These are phyloP conservation scores for Aspergillus sp. DNA, from an alignment of 2,329 filamentous ascomycete species.

Conservation along the genomic window DNA sequence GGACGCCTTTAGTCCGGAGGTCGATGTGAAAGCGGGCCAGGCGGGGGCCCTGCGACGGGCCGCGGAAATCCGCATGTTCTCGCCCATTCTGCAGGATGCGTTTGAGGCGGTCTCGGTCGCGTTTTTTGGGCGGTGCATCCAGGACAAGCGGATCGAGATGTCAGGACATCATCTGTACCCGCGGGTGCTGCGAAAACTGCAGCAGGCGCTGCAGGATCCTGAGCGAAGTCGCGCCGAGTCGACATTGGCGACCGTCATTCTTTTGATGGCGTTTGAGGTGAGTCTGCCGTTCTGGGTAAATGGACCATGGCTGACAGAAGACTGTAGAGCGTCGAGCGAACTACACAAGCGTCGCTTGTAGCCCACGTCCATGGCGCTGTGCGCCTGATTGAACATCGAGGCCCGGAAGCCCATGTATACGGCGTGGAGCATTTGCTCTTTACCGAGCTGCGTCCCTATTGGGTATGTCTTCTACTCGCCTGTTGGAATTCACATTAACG, in stretches of 20 bases:
- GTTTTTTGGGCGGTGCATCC: conserved; percentile 37
- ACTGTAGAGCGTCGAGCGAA: conserved; percentile 39
- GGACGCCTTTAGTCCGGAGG: conserved; percentile 39
- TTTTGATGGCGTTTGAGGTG: conserved; percentile 39
- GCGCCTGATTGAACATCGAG: conserved; percentile 37
- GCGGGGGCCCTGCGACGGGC: conserved; percentile 36
- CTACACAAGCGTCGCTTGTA: conserved; percentile 28
- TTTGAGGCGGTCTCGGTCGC: conserved; percentile 38
- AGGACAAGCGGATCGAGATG: conserved; percentile 31
- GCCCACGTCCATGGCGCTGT: conserved; percentile 36
- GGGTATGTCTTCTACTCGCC: conserved; percentile 23
- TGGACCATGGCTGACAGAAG: too few relatives aligned
- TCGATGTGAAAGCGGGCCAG: conserved; percentile 31
- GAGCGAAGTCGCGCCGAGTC: conserved; percentile 37
- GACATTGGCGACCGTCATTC: conserved; percentile 36
- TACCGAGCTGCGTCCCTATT: conserved; percentile 38
- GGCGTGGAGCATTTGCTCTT: conserved; percentile 39
- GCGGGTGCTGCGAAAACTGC: conserved; percentile 33
- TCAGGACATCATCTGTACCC: conserved; percentile 34
- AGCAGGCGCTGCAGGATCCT: conserved; percentile 34
- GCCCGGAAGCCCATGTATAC: conserved; percentile 38
- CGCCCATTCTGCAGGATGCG: conserved; percentile 34
- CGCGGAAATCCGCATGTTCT: conserved; percentile 40
- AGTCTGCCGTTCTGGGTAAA: not conserved
- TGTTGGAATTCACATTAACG: conserved; percentile 1